phyloP scores from a whole-genome alignment of 768 basidiomycete species.

The Lactifluus hygrophoroides region DNA sequence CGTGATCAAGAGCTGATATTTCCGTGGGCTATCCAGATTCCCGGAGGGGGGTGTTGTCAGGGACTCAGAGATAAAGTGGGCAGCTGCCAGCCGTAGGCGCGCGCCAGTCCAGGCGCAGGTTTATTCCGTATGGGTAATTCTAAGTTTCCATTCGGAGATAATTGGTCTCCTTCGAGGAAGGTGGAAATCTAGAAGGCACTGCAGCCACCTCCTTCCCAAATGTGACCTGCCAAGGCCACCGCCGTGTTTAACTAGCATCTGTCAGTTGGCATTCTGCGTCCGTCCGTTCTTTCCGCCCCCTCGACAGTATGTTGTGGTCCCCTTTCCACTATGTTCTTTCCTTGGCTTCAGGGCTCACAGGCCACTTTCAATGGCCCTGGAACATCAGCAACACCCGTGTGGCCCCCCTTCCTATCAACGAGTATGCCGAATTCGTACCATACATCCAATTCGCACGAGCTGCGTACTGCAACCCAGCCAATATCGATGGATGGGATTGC shows the following conservation, averaged over 20 bases:
- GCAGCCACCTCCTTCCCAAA: background rate
- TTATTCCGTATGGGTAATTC: too few relatives aligned
- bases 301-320: conserved; percentile 4
- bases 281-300: background rate
- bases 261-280: too few relatives aligned
- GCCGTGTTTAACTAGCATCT: background rate
- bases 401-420: conserved; percentile 24
- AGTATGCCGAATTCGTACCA: conserved; percentile 35
- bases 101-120: background rate
- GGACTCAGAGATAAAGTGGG: too few relatives aligned
- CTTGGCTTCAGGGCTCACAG: background rate
- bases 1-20: background rate
- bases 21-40: background rate
- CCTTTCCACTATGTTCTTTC: background rate
- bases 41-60: background rate
- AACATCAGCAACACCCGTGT: conserved; percentile 7
- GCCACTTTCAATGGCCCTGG: background rate
- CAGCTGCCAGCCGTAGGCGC: too few relatives aligned
- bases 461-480: conserved; percentile 40
- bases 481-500: conserved; percentile 36
- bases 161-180: too few relatives aligned
- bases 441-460: conserved; percentile 48
- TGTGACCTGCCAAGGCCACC: too few relatives aligned
- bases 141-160: background rate
- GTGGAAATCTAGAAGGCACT: background rate